phyloP scores from a whole-genome alignment of 306 rosid species.

The Senna tora region DNA sequence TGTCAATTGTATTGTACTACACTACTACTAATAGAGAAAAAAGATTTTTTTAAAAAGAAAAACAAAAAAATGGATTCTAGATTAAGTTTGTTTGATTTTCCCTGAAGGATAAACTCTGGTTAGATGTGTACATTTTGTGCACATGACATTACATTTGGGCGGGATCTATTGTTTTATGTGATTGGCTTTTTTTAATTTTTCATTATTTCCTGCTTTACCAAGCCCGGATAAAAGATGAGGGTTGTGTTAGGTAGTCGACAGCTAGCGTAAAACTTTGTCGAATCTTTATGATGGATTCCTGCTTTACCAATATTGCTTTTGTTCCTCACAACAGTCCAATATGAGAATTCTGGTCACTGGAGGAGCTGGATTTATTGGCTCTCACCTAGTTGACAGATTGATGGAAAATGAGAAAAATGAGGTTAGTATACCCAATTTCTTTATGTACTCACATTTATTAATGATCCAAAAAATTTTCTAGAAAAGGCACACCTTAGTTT shows the following conservation, averaged over 20 bases:
- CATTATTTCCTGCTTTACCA: neutral
- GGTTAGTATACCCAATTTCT: slow-evolving; percentile 46
- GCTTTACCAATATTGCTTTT: neutral
- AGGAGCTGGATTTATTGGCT: slow-evolving; percentile 99
- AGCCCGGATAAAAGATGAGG: too few species aligned
- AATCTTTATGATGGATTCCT: too few species aligned
- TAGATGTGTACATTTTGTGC: neutral
- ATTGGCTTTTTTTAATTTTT: neutral
- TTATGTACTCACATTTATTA: slow-evolving; percentile 9
- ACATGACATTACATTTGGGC: neutral
- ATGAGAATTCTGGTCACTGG: slow-evolving; percentile 97
- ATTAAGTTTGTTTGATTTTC: neutral
- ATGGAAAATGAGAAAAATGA: slow-evolving; percentile 92
- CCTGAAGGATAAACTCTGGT: neutral
- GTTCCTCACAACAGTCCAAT: slow-evolving; percentile 62
- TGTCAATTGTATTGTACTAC: neutral
- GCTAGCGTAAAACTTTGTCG: too few species aligned
- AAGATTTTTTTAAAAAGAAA: too few species aligned
- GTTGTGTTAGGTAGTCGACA: too few species aligned
- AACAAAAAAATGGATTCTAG: too few species aligned
- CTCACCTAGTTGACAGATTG: slow-evolving; percentile 87
- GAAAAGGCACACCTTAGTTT: neutral
- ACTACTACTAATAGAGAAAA: neutral
- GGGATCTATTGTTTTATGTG: neutral
- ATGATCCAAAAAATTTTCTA: neutral